These are phyloP conservation scores for Penicillium sp. DNA, from an alignment of 2,329 filamentous ascomycete species.

Conservation along the genomic window DNA sequence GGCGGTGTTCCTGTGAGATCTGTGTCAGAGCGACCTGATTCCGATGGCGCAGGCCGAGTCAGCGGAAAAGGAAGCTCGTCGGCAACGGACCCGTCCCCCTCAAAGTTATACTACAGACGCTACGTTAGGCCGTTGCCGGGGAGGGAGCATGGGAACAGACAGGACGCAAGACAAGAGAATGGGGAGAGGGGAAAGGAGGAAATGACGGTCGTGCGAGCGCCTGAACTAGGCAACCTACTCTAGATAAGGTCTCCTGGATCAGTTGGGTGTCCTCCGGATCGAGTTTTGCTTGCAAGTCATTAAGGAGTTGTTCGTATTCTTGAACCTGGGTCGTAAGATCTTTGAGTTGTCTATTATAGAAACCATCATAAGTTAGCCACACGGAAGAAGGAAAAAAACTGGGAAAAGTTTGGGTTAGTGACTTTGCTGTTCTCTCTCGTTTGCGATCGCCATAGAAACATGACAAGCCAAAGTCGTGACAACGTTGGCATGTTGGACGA, in stretches of 20 bases:
- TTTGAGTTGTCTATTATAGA: conserved; percentile 31
- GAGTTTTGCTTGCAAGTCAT: conserved; percentile 30
- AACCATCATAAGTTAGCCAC: background rate
- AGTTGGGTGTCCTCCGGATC: conserved; percentile 29
- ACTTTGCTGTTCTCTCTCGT: conserved; percentile 40
- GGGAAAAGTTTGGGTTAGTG: conserved; percentile 21
- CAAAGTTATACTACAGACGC: conserved; percentile 14
- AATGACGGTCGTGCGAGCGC: background rate
- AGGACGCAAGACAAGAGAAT: background rate
- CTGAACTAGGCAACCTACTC: conserved; percentile 24
- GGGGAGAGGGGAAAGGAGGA: background rate
- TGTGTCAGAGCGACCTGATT: conserved; percentile 16
- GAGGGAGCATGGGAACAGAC: background rate
- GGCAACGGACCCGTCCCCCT: conserved; percentile 6
- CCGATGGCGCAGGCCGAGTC: conserved; percentile 12
- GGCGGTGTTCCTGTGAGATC: conserved; percentile 18
- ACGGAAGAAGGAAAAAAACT: background rate
- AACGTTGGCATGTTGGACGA: conserved; percentile 40
- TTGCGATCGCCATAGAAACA: conserved; percentile 45
- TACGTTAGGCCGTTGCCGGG: conserved; percentile 12
- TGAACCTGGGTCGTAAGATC: conserved; percentile 35
- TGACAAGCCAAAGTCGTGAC: conserved; percentile 36
- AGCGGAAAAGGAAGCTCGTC: conserved; percentile 12
- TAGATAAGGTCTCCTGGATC: conserved; percentile 31
- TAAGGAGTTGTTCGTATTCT: conserved; percentile 32